phyloP scores from a whole-genome alignment of 1,284 basidiomycete genomes.

The Sanghuangporus baumii region DNA sequence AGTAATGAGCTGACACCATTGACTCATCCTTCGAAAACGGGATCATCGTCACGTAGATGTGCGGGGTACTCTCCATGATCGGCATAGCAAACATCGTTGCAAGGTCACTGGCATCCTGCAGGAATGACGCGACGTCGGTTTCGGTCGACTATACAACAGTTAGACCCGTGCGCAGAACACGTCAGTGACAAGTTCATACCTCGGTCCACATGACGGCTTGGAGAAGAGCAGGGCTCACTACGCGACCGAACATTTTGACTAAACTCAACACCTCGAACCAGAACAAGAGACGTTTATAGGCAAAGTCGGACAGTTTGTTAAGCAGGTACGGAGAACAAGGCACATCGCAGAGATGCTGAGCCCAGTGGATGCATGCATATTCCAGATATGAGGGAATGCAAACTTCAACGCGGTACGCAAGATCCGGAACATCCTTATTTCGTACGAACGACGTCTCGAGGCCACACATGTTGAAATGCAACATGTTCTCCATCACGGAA shows the following conservation, averaged over 20 bases:
- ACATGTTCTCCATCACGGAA: constrained; percentile 8
- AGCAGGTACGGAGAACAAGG: not conserved
- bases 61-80: constrained; percentile 1
- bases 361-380: constrained; percentile 8
- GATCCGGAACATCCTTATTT: not conserved
- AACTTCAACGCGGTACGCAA: not conserved
- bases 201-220: not conserved
- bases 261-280: constrained; percentile 5
- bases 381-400: not conserved
- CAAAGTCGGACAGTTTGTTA: not conserved
- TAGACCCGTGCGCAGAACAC: not conserved
- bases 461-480: constrained; percentile 20
- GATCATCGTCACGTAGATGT: constrained; percentile 9
- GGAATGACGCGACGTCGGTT: not conserved
- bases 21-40: constrained; percentile 15
- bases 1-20: not conserved
- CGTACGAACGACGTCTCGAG: constrained; percentile 2
- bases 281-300: not conserved
- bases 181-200: not conserved
- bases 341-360: constrained; percentile 1
- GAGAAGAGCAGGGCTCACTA: not conserved
- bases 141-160: not conserved
- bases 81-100: not conserved
- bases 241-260: not conserved
- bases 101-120: not conserved